These are phyloP conservation scores for Tolypocladium nubicola DNA, from an alignment of 2,329 filamentous ascomycete genomes.

Conservation along the genomic window DNA sequence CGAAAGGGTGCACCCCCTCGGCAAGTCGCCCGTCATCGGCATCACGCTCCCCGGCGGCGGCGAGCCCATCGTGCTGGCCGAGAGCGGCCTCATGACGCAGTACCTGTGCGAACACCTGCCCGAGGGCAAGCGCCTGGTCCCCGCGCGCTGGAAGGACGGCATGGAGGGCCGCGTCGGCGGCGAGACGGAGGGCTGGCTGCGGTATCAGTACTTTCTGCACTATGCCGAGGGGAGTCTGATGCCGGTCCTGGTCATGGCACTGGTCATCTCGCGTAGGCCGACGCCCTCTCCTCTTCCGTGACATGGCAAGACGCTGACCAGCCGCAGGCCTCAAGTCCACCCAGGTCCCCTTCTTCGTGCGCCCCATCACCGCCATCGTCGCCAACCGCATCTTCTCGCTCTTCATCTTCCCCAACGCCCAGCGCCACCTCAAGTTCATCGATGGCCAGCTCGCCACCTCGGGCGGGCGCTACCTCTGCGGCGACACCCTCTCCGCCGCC, in stretches of 20 bases:
- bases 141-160: constrained; percentile 45
- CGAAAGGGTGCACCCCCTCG: constrained; percentile 69
- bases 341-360: constrained; percentile 40
- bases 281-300: no score
- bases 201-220: constrained; percentile 63
- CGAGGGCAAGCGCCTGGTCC: constrained; percentile 35
- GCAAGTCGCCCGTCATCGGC: constrained; percentile 73
- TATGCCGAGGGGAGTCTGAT: constrained; percentile 81
- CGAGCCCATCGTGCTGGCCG: constrained; percentile 58
- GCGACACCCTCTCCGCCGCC: constrained; percentile 36
- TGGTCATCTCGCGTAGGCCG: constrained; percentile 42
- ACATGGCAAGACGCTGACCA: neutral
- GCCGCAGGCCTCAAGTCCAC: constrained; percentile 30
- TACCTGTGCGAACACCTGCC: constrained; percentile 63
- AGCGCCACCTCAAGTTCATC: constrained; percentile 36
- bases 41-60: constrained; percentile 35
- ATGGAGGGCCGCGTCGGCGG: constrained; percentile 45
- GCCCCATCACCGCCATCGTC: constrained; percentile 37
- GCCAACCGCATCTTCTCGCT: constrained; percentile 27
- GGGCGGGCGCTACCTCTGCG: constrained; percentile 36
- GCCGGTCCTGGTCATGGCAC: constrained; percentile 52
- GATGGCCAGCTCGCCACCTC: constrained; percentile 37
- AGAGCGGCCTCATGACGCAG: constrained; percentile 72
- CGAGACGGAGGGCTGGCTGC: constrained; percentile 50
- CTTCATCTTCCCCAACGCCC: constrained; percentile 37